Evolutionary conservation across 2,329 filamentous ascomycete genomes (phyloP), one percentile per base, ranked within the genome.

Genomic region (Penicillium sp.): DNA sequence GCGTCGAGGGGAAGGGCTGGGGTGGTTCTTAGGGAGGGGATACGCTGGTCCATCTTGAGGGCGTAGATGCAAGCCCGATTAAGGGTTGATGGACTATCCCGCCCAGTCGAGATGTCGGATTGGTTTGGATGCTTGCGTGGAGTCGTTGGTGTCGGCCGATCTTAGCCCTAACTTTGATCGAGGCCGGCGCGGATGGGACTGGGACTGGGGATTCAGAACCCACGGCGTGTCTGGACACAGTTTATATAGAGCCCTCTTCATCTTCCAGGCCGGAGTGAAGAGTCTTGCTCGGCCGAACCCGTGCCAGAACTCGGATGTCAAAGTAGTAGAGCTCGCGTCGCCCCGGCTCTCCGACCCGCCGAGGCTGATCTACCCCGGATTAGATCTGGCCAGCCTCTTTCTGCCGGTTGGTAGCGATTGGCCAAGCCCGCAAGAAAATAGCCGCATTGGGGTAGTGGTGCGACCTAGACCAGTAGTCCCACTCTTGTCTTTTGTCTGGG

Each of bases 1-100:
- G 51, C 40, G 37, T 56, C 51, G 10, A 54, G 47, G 4, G 32
- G 33, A 2, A n/a, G n/a, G n/a, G n/a, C n/a, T n/a, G n/a, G n/a
- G n/a, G n/a, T n/a, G n/a, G n/a, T n/a, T n/a, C n/a, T n/a, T n/a
- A n/a, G n/a, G n/a, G n/a, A n/a, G n/a, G n/a, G n/a, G n/a, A n/a
- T n/a, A n/a, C n/a, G n/a, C n/a, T n/a, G n/a, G n/a, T n/a, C n/a
- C n/a, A n/a, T n/a, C n/a, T n/a, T n/a, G n/a, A n/a, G n/a, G n/a
- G n/a, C n/a, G n/a, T n/a, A n/a, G n/a, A n/a, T n/a, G n/a, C n/a
- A n/a, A n/a, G n/a, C n/a, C n/a, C n/a, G n/a, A n/a, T n/a, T n/a
- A n/a, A n/a, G n/a, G n/a, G n/a, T n/a, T n/a, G n/a, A n/a, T n/a
- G n/a, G n/a, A n/a, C n/a, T n/a, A n/a, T n/a, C n/a, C n/a, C n/a